phyloP scores from a whole-genome alignment of 83 land plant species.

The Isoetes engelmannii region DNA sequence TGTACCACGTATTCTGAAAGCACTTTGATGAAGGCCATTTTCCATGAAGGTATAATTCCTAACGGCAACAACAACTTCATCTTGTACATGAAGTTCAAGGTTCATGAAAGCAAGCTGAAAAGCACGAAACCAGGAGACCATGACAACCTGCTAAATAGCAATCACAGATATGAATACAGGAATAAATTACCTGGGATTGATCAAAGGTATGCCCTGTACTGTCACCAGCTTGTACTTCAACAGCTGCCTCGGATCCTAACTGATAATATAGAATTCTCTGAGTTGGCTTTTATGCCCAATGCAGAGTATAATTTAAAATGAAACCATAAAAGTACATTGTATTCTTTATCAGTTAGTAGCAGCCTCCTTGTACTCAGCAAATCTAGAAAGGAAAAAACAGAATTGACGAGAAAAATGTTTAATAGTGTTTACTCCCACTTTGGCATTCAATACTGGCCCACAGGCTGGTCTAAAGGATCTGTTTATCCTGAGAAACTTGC shows the following conservation, averaged over 20 bases:
- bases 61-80: conserved; percentile 32
- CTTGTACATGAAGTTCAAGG: conserved; percentile 52
- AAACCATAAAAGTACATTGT: too few relatives aligned
- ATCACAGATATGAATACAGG: not conserved
- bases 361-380: too few relatives aligned
- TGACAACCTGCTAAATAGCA: conserved; percentile 4
- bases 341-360: too few relatives aligned
- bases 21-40: not conserved
- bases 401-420: too few relatives aligned
- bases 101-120: conserved; percentile 53
- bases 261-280: conserved; percentile 12
- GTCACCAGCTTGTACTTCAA: conserved; percentile 45
- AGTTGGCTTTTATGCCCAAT: too few relatives aligned
- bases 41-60: not conserved
- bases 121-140: conserved; percentile 11
- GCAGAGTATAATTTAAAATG: too few relatives aligned
- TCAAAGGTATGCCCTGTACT: conserved; percentile 50
- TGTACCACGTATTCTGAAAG: conserved; percentile 23
- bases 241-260: conserved; percentile 40
- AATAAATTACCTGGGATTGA: conserved; percentile 48
- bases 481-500: too few relatives aligned
- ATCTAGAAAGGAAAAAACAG: too few relatives aligned
- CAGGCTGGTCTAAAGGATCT: too few relatives aligned
- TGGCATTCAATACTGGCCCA: too few relatives aligned
- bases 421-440: too few relatives aligned